These are phyloP conservation scores for Geosmithia flava DNA, from an alignment of 2,329 filamentous ascomycete genomes.

Conservation along the genomic window DNA sequence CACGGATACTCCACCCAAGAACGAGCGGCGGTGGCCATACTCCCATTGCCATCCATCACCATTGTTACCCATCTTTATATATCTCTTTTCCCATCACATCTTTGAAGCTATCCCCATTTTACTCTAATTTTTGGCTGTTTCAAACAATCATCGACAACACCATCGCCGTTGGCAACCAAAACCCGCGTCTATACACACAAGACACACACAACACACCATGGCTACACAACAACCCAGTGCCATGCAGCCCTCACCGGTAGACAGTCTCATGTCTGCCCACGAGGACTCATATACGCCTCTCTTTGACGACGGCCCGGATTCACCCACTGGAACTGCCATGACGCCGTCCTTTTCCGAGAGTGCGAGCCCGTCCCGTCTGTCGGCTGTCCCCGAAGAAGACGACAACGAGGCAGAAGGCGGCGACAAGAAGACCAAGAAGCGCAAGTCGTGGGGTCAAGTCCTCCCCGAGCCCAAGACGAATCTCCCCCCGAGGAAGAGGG, in stretches of 20 bases:
- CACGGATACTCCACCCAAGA: background rate
- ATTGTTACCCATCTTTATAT: background rate
- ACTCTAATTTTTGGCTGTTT: background rate
- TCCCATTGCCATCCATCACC: background rate
- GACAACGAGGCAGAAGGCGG: conserved; percentile 3
- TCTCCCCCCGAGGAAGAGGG: conserved; percentile 88
- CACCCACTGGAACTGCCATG: conserved; percentile 37
- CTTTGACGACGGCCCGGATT: conserved; percentile 22
- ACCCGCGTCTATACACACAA: too few relatives aligned
- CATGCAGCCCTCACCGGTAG: conserved; percentile 39
- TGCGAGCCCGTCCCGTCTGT: conserved; percentile 6
- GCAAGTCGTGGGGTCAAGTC: conserved; percentile 98
- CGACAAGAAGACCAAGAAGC: conserved; percentile 75
- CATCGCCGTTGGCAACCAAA: background rate
- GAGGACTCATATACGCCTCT: conserved; percentile 36
- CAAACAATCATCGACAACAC: background rate
- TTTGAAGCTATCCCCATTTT: background rate
- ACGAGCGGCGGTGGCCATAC: background rate
- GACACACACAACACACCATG: background rate
- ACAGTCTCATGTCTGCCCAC: conserved; percentile 39
- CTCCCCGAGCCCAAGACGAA: conserved; percentile 95
- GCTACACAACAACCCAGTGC: conserved; percentile 19
- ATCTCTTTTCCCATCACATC: background rate
- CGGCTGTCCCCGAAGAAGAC: conserved; percentile 12
- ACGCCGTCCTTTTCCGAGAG: conserved; percentile 24